Evolutionary conservation across 2,329 filamentous ascomycete genomes (phyloP).

Genomic region (Teratosphaeria viscida): DNA sequence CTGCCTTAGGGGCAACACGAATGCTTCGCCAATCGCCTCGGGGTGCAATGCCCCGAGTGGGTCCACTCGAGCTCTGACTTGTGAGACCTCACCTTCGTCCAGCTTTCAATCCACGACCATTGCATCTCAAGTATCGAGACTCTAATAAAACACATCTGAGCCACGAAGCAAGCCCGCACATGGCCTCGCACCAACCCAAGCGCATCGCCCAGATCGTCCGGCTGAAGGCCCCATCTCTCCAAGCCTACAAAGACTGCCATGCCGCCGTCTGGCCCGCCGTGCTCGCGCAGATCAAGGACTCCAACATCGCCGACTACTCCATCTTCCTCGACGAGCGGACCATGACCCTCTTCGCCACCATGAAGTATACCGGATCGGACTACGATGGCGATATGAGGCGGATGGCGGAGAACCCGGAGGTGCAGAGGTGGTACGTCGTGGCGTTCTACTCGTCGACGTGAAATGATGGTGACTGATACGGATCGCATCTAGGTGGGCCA

Average conservation of each 20-base stretch:
- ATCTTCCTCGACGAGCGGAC: constrained; percentile 57
- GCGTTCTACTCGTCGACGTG: too few relatives aligned
- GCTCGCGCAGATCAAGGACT: constrained; percentile 62
- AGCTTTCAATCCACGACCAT: background rate
- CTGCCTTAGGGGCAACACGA: background rate
- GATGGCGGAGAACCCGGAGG: constrained; percentile 62
- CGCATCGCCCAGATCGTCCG: constrained; percentile 64
- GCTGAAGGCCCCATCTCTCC: constrained; percentile 55
- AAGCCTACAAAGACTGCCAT: constrained; percentile 64
- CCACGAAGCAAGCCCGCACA: background rate
- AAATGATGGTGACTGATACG: background rate
- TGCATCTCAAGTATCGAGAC: background rate
- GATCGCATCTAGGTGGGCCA: constrained; percentile 43
- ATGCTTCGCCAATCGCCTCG: background rate
- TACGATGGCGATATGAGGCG: constrained; percentile 65
- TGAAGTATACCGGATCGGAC: constrained; percentile 63
- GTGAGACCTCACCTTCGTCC: background rate
- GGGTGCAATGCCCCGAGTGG: background rate
- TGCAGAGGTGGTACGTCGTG: constrained; percentile 53
- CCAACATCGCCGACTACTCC: constrained; percentile 66
- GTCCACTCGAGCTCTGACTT: background rate
- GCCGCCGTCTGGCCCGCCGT: constrained; percentile 69
- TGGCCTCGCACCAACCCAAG: background rate
- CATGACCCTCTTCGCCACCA: constrained; percentile 59
- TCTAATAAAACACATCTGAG: background rate